Evolutionary conservation across 2,329 filamentous ascomycete genomes (phyloP), one percentile per base, ranked within the genome.

Genomic region (Paracorniculantispora psalliotae): DNA sequence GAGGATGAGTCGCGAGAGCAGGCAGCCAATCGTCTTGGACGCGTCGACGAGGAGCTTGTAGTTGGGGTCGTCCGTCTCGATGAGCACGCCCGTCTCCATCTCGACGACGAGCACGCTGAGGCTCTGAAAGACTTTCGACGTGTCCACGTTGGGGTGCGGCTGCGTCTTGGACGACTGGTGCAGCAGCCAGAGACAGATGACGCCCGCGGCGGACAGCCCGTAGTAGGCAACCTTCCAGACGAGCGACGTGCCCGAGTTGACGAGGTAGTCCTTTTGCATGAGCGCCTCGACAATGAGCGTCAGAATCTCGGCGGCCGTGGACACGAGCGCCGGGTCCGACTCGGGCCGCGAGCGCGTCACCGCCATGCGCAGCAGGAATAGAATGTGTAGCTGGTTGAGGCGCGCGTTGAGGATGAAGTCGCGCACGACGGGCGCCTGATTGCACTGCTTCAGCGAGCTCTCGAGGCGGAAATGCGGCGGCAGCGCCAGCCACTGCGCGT

Each of bases 1-100:
- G 28, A 48, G 41, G 30, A 59, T 48, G 33, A 59, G 50, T 9
- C 51, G 39, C 30, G 30, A 48, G 19, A 59, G 50, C n/a, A 59
- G 57, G 35, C 57, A 55, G 35, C 50, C 57, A 3, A 65, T 65
- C 5, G 62, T 64, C 48, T 61, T 61, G 9, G 62, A 61, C 2
- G 64, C 64, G n/a, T 61, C 57, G 6, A 61, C 50, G 4, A 65
- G 59, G 21, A 65, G 63, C 21, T 62, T 62, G 30, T 63, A 65
- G 47, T 64, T 64, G 15, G 64, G 60, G 25, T 65, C 64, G n/a
- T 63, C 63, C 3, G 59, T 46, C 17, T 59, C 41, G 21, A 64
- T 59, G 39, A 63, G 44, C 3, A 62, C 61, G 9, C 64, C 64
- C 8, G 52, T 47, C 19, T 63, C 61, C 28, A 65, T 61, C 53